These are phyloP conservation scores for Asterophora lycoperdoides DNA, from an alignment of 768 basidiomycete genomes.

Conservation along the genomic window DNA sequence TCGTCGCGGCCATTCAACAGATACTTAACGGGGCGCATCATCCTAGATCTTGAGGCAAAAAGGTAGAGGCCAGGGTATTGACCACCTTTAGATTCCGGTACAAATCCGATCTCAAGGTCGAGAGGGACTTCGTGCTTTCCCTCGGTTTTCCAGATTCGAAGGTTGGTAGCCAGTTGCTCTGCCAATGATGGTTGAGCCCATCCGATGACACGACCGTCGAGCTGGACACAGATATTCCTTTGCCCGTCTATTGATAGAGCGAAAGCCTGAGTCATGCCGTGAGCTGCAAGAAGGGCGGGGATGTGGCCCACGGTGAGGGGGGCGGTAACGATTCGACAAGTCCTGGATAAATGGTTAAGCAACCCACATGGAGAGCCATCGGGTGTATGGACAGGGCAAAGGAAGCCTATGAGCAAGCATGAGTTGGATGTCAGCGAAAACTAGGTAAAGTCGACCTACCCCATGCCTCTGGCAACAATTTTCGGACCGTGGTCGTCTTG, in stretches of 20 bases:
- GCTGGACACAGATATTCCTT: conserved; percentile 81
- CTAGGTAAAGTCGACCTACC: conserved; percentile 44
- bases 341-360: conserved; percentile 91
- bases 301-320: conserved; percentile 75
- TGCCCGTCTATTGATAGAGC: conserved; percentile 76
- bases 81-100: conserved; percentile 85
- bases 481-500: conserved; percentile 96
- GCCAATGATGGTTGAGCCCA: conserved; percentile 81
- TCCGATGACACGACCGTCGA: conserved; percentile 94
- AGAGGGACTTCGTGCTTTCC: conserved; percentile 75
- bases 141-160: conserved; percentile 95
- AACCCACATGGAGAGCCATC: conserved; percentile 98
- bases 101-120: conserved; percentile 92
- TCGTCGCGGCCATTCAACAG: conserved; percentile 82
- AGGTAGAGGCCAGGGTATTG: conserved; percentile 96
- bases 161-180: conserved; percentile 72
- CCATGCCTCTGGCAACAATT: conserved; percentile 96
- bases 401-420: conserved; percentile 59
- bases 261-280: conserved; percentile 95
- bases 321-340: conserved; percentile 85
- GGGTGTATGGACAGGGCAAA: conserved; percentile 98
- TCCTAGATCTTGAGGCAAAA: conserved; percentile 80
- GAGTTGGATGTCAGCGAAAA: background rate
- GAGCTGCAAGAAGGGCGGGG: conserved; percentile 72
- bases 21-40: conserved; percentile 98